phyloP scores from a whole-genome alignment of 2,329 filamentous ascomycete genomes.

The Aspergillus carbonarius region DNA sequence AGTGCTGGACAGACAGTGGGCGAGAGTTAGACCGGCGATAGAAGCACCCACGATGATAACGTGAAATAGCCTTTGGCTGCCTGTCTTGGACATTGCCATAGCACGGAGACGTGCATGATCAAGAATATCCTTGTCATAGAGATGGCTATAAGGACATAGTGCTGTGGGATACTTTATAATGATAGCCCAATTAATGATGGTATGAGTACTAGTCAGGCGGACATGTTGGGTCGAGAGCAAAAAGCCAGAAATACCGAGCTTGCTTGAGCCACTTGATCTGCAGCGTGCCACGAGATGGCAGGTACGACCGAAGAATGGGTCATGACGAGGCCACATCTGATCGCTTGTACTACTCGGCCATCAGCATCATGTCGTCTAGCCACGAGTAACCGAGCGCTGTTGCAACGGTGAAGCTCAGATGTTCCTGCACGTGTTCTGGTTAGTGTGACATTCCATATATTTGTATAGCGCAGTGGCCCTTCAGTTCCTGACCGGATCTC shows the following conservation, averaged over 20 bases:
- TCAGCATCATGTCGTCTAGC: neutral
- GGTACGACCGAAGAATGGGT: neutral
- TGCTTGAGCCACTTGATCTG: neutral
- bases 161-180: neutral
- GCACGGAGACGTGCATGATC: neutral
- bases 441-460: neutral
- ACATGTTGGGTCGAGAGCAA: neutral
- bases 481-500: too few species aligned
- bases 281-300: neutral
- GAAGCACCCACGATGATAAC: slow-evolving; percentile 5
- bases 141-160: neutral
- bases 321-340: neutral
- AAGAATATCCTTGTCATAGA: neutral
- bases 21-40: slow-evolving; percentile 1
- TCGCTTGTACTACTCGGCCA: neutral
- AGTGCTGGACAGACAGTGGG: neutral
- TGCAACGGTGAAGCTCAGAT: neutral
- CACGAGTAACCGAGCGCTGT: neutral
- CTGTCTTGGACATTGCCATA: neutral
- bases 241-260: neutral
- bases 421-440: neutral
- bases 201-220: neutral
- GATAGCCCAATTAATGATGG: neutral
- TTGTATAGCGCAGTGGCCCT: too few species aligned
- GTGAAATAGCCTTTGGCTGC: neutral